Percentiles rank a stretch among this genome's conserved stretches.
Conservation (phyloP, 208 protist genomes). For the Leishmania tarentolae region DNA sequence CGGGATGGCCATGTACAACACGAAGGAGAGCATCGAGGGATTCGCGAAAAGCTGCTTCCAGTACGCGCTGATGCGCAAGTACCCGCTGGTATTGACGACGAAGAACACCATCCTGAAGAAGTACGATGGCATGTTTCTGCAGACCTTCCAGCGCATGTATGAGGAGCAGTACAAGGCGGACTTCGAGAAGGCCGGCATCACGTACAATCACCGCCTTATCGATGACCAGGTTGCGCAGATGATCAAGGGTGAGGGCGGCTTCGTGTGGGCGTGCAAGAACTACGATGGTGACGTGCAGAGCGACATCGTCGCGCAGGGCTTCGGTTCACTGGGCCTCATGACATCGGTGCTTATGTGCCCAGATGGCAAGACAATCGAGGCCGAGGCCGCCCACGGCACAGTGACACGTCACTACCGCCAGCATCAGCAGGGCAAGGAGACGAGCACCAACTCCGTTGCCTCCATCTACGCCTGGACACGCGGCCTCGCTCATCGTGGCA, state of each 20-base stretch:
- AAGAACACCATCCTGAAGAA: constrained; percentile 99
- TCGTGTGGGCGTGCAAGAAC: constrained; percentile 99
- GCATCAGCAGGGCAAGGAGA: constrained; percentile 96
- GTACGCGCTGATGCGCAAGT: constrained; percentile 92
- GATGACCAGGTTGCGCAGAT: constrained; percentile 98
- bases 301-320: constrained; percentile 98
- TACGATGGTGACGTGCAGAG: constrained; percentile 99
- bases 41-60: constrained; percentile 96
- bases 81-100: constrained; percentile 94
- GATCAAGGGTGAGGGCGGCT: constrained; percentile 92
- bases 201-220: constrained; percentile 97
- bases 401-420: constrained; percentile 97
- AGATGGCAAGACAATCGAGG: constrained; percentile 97
- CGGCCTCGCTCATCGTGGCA: constrained; percentile 94
- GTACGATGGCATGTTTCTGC: constrained; percentile 97
- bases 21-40: constrained; percentile 93
- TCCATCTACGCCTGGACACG: constrained; percentile 98
- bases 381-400: constrained; percentile 98
- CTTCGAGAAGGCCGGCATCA: constrained; percentile 88
- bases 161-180: constrained; percentile 85
- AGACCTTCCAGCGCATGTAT: constrained; percentile 96
- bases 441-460: constrained; percentile 98
- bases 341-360: constrained; percentile 97
- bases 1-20: constrained; percentile 97
- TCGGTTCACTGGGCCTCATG: constrained; percentile 98